Base-by-base conservation (phyloP, 225 moss, liverwort and hornwort species). In the Physcomitrium patens region DNA sequence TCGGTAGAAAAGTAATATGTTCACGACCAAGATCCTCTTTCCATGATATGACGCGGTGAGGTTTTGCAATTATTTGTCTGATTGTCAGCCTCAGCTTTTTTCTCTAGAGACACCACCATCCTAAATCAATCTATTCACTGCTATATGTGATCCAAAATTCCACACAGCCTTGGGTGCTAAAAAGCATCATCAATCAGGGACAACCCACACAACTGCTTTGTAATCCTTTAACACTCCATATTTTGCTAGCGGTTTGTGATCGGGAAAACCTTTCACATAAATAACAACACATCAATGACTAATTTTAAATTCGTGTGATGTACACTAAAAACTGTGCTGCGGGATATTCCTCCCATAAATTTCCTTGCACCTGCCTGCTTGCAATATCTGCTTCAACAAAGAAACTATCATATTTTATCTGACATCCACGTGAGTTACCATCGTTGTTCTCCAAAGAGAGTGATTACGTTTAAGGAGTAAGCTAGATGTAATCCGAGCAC, bases 381-480 rank as follows among this genome's bases (percentile, higher is more conserved):
- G 86, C 87, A 81, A 90, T 87, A 74, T 85, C 85, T 79, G 84
- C 74, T 86, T 91, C 87, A 89, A 87, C 87, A 84, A 91, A 80
- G 76, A 90, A 86, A 84, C 84, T 84, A 80, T 88, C 87, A 92
- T 83, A 89, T 74, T 81, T 87, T 92, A 90, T 84, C 78, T 86
- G 89, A 86, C 79, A 80, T 93, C 95, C 89, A 65, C 86, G 82
- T 83, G 86, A 89, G 84, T 85, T 85, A 84, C 91, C 89, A 90
- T 91, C 90, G 87, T 90, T 91, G 90, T 93, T 91, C 86, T 93
- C 93, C 90, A 79, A 78, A 77, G 84, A 89, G 82, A 83, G 84
- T 85, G 82, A 78, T 90, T 78, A 81, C 92, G 85, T 91, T 89
- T 63, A 88, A 72, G 80, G 77, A 76, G 73, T 75, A 47, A 79